These are phyloP conservation scores for Oryza coarctata DNA, from an alignment of 176 grass and related monocot species.

Conservation along the genomic window DNA sequence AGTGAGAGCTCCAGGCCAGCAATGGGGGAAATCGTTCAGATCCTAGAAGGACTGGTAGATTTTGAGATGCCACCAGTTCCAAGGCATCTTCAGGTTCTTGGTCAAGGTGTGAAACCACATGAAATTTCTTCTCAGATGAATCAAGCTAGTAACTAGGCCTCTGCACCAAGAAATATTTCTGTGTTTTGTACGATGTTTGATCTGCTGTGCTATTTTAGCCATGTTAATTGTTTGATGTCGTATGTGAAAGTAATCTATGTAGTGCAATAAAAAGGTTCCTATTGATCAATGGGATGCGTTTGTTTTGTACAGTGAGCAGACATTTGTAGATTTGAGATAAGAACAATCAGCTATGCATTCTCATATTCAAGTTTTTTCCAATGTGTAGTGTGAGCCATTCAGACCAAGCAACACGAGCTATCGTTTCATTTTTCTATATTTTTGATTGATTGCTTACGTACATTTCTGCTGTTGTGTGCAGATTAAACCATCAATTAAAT, in stretches of 20 bases:
- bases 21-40: conserved; percentile 41
- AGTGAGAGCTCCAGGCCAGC: conserved; percentile 29
- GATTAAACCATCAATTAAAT: no score
- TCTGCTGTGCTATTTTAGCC: not conserved
- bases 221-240: not conserved
- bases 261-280: not conserved
- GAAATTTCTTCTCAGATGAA: conserved; percentile 5
- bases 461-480: not conserved
- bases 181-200: not conserved
- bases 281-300: not conserved
- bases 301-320: not conserved
- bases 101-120: not conserved
- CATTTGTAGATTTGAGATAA: not conserved
- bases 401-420: not conserved
- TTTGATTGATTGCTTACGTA: not conserved
- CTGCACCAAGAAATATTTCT: not conserved
- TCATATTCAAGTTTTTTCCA: not conserved
- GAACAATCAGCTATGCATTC: not conserved
- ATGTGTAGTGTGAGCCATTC: not conserved
- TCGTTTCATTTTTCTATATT: not conserved
- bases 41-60: conserved; percentile 35
- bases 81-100: conserved; percentile 35
- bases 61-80: conserved; percentile 31
- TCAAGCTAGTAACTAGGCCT: not conserved
- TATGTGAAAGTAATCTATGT: not conserved